These are phyloP conservation scores for Mycosarcoma maydis DNA, from an alignment of 1,284 basidiomycete species.

Conservation along the genomic window DNA sequence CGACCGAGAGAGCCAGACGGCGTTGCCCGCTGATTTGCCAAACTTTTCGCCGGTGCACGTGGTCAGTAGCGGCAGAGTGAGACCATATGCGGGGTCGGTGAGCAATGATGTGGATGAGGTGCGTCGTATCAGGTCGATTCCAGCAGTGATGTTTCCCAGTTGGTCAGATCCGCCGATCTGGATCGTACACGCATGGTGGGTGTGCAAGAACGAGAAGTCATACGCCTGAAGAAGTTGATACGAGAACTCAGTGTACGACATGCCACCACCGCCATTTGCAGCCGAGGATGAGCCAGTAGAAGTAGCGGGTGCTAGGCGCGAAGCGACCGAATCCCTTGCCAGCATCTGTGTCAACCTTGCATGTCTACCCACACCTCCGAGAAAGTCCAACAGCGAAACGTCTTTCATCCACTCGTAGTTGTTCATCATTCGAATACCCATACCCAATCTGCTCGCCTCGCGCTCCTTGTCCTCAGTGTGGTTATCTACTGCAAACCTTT, in stretches of 20 bases:
- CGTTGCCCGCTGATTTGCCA: constrained; percentile 96
- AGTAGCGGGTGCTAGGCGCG: constrained; percentile 18
- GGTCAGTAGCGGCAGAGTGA: constrained; percentile 93
- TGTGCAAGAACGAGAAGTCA: constrained; percentile 85
- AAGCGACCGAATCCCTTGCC: constrained; percentile 83
- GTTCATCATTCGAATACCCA: constrained; percentile 71
- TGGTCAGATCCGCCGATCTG: constrained; percentile 98
- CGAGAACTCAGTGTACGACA: constrained; percentile 96
- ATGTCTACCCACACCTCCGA: constrained; percentile 81
- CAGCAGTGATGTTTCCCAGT: constrained; percentile 97
- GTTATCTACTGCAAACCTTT: too few relatives aligned
- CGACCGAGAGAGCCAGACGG: constrained; percentile 75
- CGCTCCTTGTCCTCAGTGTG: too few relatives aligned
- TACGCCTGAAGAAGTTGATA: constrained; percentile 97
- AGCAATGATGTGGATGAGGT: constrained; percentile 50
- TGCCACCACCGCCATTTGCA: constrained; percentile 72
- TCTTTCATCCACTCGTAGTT: constrained; percentile 85
- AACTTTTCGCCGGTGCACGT: constrained; percentile 92
- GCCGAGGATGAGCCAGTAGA: neutral
- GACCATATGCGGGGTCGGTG: constrained; percentile 74
- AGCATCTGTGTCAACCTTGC: constrained; percentile 90
- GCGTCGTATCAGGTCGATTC: constrained; percentile 84
- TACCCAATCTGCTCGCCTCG: constrained; percentile 10
- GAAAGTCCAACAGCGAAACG: constrained; percentile 82
- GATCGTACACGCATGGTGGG: constrained; percentile 76